Evolutionary conservation across 768 basidiomycete species (phyloP), one percentile per base, ranked within the genome.

Genomic region (Termitomyces sp.): DNA sequence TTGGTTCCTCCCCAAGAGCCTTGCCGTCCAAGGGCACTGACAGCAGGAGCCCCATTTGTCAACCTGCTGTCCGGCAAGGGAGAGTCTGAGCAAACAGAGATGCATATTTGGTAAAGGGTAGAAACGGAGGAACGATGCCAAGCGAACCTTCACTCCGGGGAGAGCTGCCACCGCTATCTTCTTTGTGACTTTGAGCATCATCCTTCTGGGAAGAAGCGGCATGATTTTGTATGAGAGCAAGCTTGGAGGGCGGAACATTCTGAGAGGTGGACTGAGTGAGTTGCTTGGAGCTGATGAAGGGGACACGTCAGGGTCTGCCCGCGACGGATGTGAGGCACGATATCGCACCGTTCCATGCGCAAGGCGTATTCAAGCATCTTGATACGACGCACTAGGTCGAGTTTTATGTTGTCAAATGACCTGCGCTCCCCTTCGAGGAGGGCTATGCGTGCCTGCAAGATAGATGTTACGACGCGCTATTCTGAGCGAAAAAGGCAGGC

Each of bases 361-460:
- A 99, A 77, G 40, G 96, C 97, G 71, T 93, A 98, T 73, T 99
- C 97, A 50, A 99, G 84, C 96, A 99, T 97, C 82, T 97, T 97
- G 62, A 98, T 97, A 56, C 97, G 85, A 58, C 95, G 85, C 82
- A 95, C 87, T 34, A 98, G 79, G 73, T 98, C 97, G 59, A 94
- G 81, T 72, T 97, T 93, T 59, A 96, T 85, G 69, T 98, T 98
- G 72, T 99, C 97, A 63, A 95, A 96, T 0, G 94, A 97, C 60
- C 96, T 83, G 55, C 94, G 86, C 69, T 98, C 95, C 53, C 97
- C 97, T 69, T 99, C 97, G 53, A 99, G 82, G 45, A 98, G 81
- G 21, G 97, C 97, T 62, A 99, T 98, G 51, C 97, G 86, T 52
- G 96, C 96, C 93, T 96, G 65, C 22, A 6, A 58, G 62, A 60